Percentiles rank a stretch among this genome's conserved stretches.
Conservation (phyloP, 2,329 filamentous ascomycete species). For the Trichoderma hamatum region DNA sequence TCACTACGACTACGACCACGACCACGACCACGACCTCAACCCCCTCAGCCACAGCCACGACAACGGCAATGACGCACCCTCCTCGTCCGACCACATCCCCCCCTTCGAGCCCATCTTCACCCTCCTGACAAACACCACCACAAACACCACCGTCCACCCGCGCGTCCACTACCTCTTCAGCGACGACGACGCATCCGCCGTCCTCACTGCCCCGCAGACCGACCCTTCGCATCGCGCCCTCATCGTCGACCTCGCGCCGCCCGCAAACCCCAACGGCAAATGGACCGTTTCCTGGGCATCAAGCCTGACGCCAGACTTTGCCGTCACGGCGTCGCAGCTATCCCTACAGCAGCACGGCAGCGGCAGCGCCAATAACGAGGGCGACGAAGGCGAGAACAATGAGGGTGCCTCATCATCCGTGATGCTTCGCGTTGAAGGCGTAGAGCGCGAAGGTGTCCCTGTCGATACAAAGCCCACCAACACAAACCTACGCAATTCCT, state of each 20-base stretch:
- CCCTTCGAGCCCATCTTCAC: conserved; percentile 82
- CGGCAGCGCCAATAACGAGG: conserved; percentile 36
- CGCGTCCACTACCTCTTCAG: conserved; percentile 89
- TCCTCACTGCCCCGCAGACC: conserved; percentile 61
- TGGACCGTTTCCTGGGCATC: conserved; percentile 68
- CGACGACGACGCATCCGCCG: conserved; percentile 78
- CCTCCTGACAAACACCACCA: conserved; percentile 75
- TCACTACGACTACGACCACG: background rate
- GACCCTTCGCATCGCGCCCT: conserved; percentile 51
- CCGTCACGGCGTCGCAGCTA: conserved; percentile 53
- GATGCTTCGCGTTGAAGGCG: conserved; percentile 44
- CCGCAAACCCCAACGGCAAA: conserved; percentile 31
- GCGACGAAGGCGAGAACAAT: background rate
- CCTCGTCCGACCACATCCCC: conserved; percentile 34
- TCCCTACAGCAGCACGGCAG: conserved; percentile 47
- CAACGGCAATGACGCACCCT: conserved; percentile 25
- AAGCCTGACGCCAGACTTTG: conserved; percentile 75
- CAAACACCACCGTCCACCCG: conserved; percentile 77
- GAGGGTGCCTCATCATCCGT: conserved; percentile 27
- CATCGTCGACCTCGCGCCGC: conserved; percentile 57
- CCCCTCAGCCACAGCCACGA: conserved; percentile 25
- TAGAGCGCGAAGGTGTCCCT: conserved; percentile 42
- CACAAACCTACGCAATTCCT: conserved; percentile 34
- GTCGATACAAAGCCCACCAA: conserved; percentile 34
- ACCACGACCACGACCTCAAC: background rate